phyloP scores from a whole-genome alignment of 2,329 filamentous ascomycete genomes.

The Aspergillus sp. region DNA sequence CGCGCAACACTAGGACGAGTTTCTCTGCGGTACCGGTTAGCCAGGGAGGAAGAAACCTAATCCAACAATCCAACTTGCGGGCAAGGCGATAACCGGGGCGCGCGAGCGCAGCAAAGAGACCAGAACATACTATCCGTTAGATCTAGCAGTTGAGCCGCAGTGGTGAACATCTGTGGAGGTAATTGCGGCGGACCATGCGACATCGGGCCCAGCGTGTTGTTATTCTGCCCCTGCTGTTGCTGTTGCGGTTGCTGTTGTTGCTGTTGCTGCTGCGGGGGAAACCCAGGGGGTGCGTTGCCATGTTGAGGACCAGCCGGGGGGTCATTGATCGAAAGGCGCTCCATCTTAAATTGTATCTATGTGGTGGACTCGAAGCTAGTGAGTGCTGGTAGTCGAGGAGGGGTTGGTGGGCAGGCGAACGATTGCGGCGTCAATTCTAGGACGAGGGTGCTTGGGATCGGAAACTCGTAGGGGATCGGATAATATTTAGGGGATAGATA shows the following conservation, averaged over 20 bases:
- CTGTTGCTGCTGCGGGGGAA: conserved; percentile 18
- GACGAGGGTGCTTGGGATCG: background rate
- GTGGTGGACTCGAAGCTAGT: background rate
- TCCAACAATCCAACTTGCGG: too few species aligned
- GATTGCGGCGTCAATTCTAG: conserved; percentile 5
- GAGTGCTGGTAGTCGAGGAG: conserved; percentile 6
- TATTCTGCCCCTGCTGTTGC: conserved; percentile 8
- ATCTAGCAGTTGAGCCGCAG: conserved; percentile 90
- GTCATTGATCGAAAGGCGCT: conserved; percentile 38
- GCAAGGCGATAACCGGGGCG: background rate
- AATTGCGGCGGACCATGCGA: conserved; percentile 47
- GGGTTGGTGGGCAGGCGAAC: conserved; percentile 3
- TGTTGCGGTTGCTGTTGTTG: conserved; percentile 6
- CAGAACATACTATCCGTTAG: conserved; percentile 84
- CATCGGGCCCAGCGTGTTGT: conserved; percentile 29
- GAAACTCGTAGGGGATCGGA: background rate
- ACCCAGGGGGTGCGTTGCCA: conserved; percentile 29
- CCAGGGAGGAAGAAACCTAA: background rate
- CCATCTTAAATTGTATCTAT: conserved; percentile 26
- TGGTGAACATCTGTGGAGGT: conserved; percentile 94
- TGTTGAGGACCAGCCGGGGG: conserved; percentile 27
- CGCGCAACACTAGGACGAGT: conserved; percentile 84
- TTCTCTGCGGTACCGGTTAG: conserved; percentile 67
- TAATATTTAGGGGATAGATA: background rate
- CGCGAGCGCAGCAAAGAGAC: background rate